Base-by-base conservation (phyloP, 371 early-diverging fungal species). In the Mortierella sp. region DNA sequence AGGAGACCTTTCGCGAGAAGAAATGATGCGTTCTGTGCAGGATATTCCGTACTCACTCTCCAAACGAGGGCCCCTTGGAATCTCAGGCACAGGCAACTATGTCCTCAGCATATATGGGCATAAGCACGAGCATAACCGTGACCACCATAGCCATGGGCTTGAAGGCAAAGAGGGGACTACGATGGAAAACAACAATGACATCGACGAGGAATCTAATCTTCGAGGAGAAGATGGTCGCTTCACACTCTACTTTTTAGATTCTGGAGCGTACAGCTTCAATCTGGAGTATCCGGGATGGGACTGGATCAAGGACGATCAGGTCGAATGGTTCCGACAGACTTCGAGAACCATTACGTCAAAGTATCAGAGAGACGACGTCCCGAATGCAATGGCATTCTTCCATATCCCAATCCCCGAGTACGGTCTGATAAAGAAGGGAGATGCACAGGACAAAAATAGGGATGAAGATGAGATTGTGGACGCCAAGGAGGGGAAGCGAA, bases 61-160 rank as follows among this genome's bases (percentile, higher is more conserved):
- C 0, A 68, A 83, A 46, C 73, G 80, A 5, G 85, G 85, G 4
- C 85, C 83, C 4, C 27, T 83, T 2, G 72, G 70, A 2, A 61
- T 83, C 39, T 84, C 84, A 6, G 86, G 86, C 9, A 70, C 78
- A 3, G 85, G 84, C 14, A 86, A 86, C 46, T 86, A 81, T 71
- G 65, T 76, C 19, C 64, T 84, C 15, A 75, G 71, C 30, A 72
- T 86, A 4, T 60, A 56, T 49, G 50, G 32, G 7, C 65, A 50
- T 31, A 53, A 48, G 19, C 41, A 39, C 6, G 30, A 34, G 9
- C 60, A 39, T 21, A 41, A 46, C 24, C 53, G 42, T 42, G 23
- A 24, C 31, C 31, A 15, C 27, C 26, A 17, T 17, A 39, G 44
- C 27, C 30, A 23, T 50, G 41, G 23, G 15, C 2, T 15, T 23